Base-by-base conservation (phyloP, 2,329 filamentous ascomycete genomes). In the Monilinia polystroma region DNA sequence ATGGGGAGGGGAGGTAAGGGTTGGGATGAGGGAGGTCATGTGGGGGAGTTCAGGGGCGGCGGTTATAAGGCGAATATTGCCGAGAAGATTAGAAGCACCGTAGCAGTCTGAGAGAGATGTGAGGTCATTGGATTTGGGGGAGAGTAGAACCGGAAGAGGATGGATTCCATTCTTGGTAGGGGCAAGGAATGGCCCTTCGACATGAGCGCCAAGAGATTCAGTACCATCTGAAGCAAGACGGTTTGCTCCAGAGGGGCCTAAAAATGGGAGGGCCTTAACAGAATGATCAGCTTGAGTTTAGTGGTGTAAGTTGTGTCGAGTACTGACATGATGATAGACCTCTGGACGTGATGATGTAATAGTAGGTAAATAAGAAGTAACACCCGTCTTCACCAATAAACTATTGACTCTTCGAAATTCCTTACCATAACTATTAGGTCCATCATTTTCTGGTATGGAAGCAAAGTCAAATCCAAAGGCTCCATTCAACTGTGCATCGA, bases 381-480 rank as follows among this genome's bases (percentile, higher is more conserved):
- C 92, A 58, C 93, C 93, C 1, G 90, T 96, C 72, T 85, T 80
- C 41, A 93, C 83, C 63, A 97, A 82, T 41, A 85, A 83, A 71
- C 82, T 85, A 78, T 95, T 95, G 68, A 94, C 83, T 67, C 87
- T 82, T 70, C 82, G 82, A 60, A 97, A 80, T n/a, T 86, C 87
- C 77, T 91, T 89, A 67, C 85, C 85, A 74, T 96, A 97, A 63
- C 84, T 82, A 41, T 82, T 79, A 78, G 85, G 86, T 73, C 90
- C 86, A 16, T 87, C 78, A 73, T 90, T 86, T 20, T 88, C 78
- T n/a, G 90, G 86, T 12, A 92, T 82, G 1, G 87, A 87, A 3
- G 92, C 95, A 77, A 96, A 97, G 80, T 97, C 94, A 81, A 97
- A 96, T 66, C 93, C 93, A 74, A 93, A 94, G 12, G 91, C 93